Base-by-base conservation (phyloP, 2,329 filamentous ascomycete genomes). In the Neopestalotiopsis sp. region DNA sequence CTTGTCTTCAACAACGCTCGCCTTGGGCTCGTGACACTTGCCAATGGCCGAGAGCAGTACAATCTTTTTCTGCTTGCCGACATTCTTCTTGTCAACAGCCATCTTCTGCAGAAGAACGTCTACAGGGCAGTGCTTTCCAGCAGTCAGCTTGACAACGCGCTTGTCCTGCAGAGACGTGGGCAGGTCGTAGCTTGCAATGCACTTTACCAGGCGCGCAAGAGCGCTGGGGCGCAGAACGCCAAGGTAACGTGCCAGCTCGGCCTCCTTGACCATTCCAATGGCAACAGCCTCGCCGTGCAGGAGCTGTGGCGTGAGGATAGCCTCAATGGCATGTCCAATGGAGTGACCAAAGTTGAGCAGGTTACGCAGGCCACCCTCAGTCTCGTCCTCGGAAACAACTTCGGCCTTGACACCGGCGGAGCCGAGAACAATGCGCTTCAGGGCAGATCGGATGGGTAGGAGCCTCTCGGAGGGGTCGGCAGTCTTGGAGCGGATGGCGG, bases 41-140 rank as follows among this genome's bases (percentile, higher is more conserved):
- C 96, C 96, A 77, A 99, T 97, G 13, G 92, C 92, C 0, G 94
- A 95, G 12, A 99, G 86, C 7, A 99, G 88, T 6, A 98, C 95
- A 71, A 99, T 92, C 82, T 97, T 98, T 86, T 99, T 99, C 81
- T 95, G 94, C 69, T 89, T 89, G 1, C 96, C 96, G 59, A 97
- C 93, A 73, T 99, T 99, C 86, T 99, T 99, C 88, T 99, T 99
- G 82, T 99, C 96, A 9, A 99, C 92, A 0, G 92, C 94, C 96
- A 99, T 99, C 79, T 97, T 97, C 73, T 92, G 88, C 68, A 99
- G 87, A 65, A 99, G 82, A 45, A 92, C 88, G 74, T 98, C 93
- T 2, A 98, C 93, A 0, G 93, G 91, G 78, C 96, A 99, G 72
- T 89, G 87, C 81, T 97, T 98, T 66, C 92, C 93, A 1, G 94